phyloP scores from a whole-genome alignment of 2,329 filamentous ascomycete genomes.

The Xylaria sp. region DNA sequence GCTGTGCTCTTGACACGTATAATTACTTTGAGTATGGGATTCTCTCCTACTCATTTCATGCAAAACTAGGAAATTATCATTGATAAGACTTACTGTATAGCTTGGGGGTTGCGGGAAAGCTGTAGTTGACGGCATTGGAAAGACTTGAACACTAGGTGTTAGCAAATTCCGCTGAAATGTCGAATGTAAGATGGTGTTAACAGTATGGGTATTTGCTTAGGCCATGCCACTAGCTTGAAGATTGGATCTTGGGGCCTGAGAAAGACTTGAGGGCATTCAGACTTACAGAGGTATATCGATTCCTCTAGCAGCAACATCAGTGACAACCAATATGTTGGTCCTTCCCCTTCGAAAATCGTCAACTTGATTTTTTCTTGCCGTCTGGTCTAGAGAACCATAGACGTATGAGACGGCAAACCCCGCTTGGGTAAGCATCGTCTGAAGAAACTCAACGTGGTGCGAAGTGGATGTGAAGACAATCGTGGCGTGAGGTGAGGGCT shows the following conservation, averaged over 20 bases:
- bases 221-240: background rate
- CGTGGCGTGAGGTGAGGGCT: slow-evolving; percentile 89
- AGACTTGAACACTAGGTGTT: slow-evolving; percentile 64
- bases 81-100: slow-evolving; percentile 68
- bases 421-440: slow-evolving; percentile 78
- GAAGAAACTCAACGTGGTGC: slow-evolving; percentile 95
- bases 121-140: slow-evolving; percentile 98
- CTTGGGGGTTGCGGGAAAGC: slow-evolving; percentile 96
- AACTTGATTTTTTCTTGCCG: slow-evolving; percentile 90
- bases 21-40: background rate
- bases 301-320: slow-evolving; percentile 94
- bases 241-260: background rate
- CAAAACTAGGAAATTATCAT: background rate
- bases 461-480: slow-evolving; percentile 79
- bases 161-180: slow-evolving; percentile 5
- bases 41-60: background rate
- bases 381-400: slow-evolving; percentile 94
- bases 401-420: slow-evolving; percentile 94
- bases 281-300: slow-evolving; percentile 82
- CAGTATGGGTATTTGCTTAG: background rate
- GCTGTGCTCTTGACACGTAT: background rate
- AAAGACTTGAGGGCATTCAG: background rate
- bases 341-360: slow-evolving; percentile 87
- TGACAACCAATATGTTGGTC: slow-evolving; percentile 92
- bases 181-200: background rate